A percentile compares a stretch with the other conserved stretches of the same genome.
phyloP scores from a whole-genome alignment of 2,329 filamentous ascomycete genomes.

The Fusarium sp. region DNA sequence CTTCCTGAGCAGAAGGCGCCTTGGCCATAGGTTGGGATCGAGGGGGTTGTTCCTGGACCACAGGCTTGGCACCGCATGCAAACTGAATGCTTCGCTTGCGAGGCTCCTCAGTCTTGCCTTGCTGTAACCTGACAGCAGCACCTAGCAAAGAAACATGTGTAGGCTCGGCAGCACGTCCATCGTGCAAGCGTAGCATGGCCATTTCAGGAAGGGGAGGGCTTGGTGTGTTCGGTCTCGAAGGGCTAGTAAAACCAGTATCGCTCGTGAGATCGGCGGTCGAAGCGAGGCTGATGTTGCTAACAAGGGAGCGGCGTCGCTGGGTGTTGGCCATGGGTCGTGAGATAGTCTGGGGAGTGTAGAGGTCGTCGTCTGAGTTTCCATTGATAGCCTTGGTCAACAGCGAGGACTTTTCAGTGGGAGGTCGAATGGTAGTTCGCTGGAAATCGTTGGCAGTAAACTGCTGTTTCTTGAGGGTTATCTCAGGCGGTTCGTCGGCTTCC shows the following conservation, averaged over 20 bases:
- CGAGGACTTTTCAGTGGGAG: slow-evolving; percentile 73
- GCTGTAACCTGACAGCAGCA: slow-evolving; percentile 36
- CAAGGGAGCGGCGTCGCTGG: slow-evolving; percentile 71
- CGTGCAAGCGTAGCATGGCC: slow-evolving; percentile 55
- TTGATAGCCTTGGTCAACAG: slow-evolving; percentile 87
- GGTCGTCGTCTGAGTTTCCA: slow-evolving; percentile 69
- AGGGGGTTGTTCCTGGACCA: slow-evolving; percentile 54
- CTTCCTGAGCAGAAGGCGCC: slow-evolving; percentile 50
- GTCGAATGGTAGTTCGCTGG: slow-evolving; percentile 59
- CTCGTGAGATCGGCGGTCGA: slow-evolving; percentile 95
- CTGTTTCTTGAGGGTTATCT: slow-evolving; percentile 55
- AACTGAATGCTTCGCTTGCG: slow-evolving; percentile 94
- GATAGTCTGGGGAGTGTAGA: slow-evolving; percentile 50
- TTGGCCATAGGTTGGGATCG: slow-evolving; percentile 49
- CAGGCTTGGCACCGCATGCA: slow-evolving; percentile 77
- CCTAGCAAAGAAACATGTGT: slow-evolving; percentile 42
- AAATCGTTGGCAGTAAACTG: slow-evolving; percentile 51
- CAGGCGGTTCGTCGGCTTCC: slow-evolving; percentile 91
- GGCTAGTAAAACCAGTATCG: slow-evolving; percentile 90
- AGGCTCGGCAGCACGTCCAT: slow-evolving; percentile 43
- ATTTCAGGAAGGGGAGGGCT: slow-evolving; percentile 82
- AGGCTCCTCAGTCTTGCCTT: slow-evolving; percentile 56
- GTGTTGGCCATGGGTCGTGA: slow-evolving; percentile 45
- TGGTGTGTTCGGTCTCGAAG: slow-evolving; percentile 85
- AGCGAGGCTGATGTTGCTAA: slow-evolving; percentile 81